These are phyloP conservation scores for Penicillium sp. DNA, from an alignment of 2,329 filamentous ascomycete species.

Conservation along the genomic window DNA sequence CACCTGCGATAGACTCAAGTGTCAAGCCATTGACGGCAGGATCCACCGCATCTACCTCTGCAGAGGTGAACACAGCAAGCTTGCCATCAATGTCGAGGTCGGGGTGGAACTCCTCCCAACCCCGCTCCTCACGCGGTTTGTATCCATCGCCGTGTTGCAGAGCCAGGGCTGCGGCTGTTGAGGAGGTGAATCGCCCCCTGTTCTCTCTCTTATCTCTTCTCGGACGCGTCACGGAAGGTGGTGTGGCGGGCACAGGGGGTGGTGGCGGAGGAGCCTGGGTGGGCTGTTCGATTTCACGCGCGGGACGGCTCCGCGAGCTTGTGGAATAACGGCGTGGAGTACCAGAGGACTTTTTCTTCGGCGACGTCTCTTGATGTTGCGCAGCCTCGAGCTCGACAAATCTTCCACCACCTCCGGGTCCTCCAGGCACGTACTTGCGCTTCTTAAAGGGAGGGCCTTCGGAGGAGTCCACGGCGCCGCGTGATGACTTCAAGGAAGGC, in stretches of 20 bases:
- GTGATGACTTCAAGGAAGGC: constrained; percentile 33
- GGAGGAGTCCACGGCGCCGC: constrained; percentile 29
- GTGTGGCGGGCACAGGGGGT: constrained; percentile 36
- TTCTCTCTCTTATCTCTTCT: constrained; percentile 46
- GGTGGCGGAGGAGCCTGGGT: constrained; percentile 31
- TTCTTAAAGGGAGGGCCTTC: constrained; percentile 68
- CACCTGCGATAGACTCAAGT: constrained; percentile 30
- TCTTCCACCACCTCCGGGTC: constrained; percentile 80
- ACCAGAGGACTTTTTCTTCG: constrained; percentile 19
- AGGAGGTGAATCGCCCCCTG: constrained; percentile 76
- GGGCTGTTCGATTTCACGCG: constrained; percentile 46
- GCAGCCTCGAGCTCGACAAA: constrained; percentile 73
- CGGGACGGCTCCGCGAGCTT: constrained; percentile 56
- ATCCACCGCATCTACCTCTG: constrained; percentile 78
- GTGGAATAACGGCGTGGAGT: constrained; percentile 47
- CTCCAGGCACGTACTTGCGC: constrained; percentile 80
- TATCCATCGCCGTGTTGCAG: constrained; percentile 93
- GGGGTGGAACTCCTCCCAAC: constrained; percentile 97
- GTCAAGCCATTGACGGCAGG: constrained; percentile 50
- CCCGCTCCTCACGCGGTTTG: constrained; percentile 93
- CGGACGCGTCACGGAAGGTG: constrained; percentile 40
- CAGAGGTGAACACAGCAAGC: constrained; percentile 75
- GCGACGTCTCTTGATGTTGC: constrained; percentile 18
- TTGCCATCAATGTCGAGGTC: constrained; percentile 85
- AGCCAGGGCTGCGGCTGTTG: constrained; percentile 80